Evolutionary conservation across 257 asterid genomes (phyloP), one percentile per base, ranked within the genome.

Genomic region (Oldenlandia corymbosa): DNA sequence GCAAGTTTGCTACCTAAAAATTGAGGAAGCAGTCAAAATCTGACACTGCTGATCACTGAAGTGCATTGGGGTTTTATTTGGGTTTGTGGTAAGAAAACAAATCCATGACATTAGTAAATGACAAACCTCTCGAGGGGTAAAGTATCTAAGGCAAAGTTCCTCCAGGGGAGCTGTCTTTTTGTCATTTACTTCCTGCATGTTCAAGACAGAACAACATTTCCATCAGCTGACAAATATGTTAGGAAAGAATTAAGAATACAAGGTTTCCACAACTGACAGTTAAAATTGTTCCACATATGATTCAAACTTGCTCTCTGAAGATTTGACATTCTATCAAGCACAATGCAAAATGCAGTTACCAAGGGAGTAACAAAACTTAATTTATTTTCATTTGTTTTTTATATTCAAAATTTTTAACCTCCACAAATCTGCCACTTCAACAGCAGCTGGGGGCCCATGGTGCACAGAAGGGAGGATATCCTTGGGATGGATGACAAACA

Each of bases 111-210:
- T 53, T 67, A 63, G 67, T 30, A 16, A 21, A 49, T 27, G 58
- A 62, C 74, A 56, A 74, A 91, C 98, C 95, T 91, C 98, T 65
- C 95, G 79, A 16, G 98, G 98, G 27, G 96, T 88, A 77, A 91
- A 91, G 82, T 88, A 91, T 83, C 98, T 76, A 31, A 91, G 94
- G 51, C 67, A 71, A 76, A 88, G 86, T 71, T 75, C 84, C 50
- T 76, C 75, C 76, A 83, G 63, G 0, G 91, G 76, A 43, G 83
- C 66, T 12, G 16, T 62, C 51, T 77, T 75, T 55, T 59, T 75
- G 64, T 78, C 72, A 32, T 17, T 57, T 61, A 36, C 69, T 71
- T 83, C 95, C 95, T 88, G 85, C 78, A 24, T 61, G 36, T 66
- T 67, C 2, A 13, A 7, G 24, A 65, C 16, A 26, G 41, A 58